These are phyloP conservation scores for Paracoccidioides brasiliensis DNA, from an alignment of 2,329 filamentous ascomycete genomes.

Conservation along the genomic window DNA sequence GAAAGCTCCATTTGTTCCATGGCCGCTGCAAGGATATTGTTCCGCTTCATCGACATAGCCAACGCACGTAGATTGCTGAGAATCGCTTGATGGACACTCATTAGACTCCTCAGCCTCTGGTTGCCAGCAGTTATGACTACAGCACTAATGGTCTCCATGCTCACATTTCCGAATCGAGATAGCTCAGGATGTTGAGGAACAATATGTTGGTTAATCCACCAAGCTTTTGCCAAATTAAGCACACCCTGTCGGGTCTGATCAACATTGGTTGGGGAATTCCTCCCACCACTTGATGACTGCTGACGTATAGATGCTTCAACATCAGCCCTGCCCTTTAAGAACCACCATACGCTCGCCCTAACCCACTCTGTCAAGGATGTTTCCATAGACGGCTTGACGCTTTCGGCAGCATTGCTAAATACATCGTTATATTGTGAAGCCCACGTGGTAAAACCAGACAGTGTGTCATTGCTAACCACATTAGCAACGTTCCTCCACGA, in stretches of 20 bases:
- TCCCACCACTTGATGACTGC: constrained; percentile 42
- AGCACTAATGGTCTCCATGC: constrained; percentile 28
- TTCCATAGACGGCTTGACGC: constrained; percentile 50
- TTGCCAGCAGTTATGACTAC: constrained; percentile 34
- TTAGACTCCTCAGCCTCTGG: constrained; percentile 31
- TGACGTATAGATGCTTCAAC: constrained; percentile 61
- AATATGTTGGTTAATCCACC: constrained; percentile 54
- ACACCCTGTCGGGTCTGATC: constrained; percentile 59
- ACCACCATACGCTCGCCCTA: constrained; percentile 76
- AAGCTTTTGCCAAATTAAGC: constrained; percentile 69
- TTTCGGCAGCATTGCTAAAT: constrained; percentile 66
- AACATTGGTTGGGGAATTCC: constrained; percentile 29
- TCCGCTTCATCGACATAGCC: constrained; percentile 69
- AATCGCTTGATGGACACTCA: constrained; percentile 42
- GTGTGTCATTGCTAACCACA: constrained; percentile 49
- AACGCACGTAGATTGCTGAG: constrained; percentile 58
- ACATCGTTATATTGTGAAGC: constrained; percentile 62
- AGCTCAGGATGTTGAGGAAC: constrained; percentile 29
- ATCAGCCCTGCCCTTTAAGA: constrained; percentile 63
- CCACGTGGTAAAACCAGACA: constrained; percentile 55
- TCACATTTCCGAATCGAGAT: constrained; percentile 26
- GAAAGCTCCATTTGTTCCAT: constrained; percentile 56
- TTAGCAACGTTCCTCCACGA: constrained; percentile 26
- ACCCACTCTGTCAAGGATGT: constrained; percentile 55
- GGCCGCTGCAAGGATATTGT: constrained; percentile 56